Base-by-base conservation (phyloP, 805 yeast species). In the Priceomyces castillae region DNA sequence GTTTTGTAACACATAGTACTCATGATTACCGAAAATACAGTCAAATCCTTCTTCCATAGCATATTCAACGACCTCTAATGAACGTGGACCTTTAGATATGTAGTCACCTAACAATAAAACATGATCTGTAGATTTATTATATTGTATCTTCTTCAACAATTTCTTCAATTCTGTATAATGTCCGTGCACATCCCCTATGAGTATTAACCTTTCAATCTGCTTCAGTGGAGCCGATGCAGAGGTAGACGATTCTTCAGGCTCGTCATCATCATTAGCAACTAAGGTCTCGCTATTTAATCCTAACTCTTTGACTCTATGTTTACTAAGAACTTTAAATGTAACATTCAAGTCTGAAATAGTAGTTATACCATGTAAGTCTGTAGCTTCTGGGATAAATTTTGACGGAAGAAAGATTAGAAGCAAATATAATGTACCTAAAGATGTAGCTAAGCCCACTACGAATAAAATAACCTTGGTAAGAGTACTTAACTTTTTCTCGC, bases 181-280 rank as follows among this genome's bases (percentile, higher is more conserved):
- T 1, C 97, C 97, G 64, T 90, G 98, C 17, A 90, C 79, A 60
- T 90, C 98, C 3, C 98, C 97, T 19, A 90, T 72, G 37, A 89
- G 57, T 3, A 92, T 71, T 12, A 86, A 56, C 46, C 95, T 69
- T 33, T 71, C 71, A 7, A 57, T 62, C 18, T 39, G 10, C 18
- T 37, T 36, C 10, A 30, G 3, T 14, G 28, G 5, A 22, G 19
- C 17, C 11, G 12, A 15, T 23, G 19, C 9, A 12, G 14, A 37
- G n/a, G 38, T 34, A 17, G 34, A 38, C 20, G 22, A 25, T 17
- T 39, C 46, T 5, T 34, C 39, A 25, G 23, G 43, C 14, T 41
- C 46, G 14, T 40, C 46, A 9, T 46, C 34, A 14, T 42, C 47
- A 12, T 31, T 42, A 9, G 40, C 40, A 37, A 30, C 30, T 12